phyloP scores from a whole-genome alignment of 1,284 basidiomycete species.

The Porogramme epimiltina region DNA sequence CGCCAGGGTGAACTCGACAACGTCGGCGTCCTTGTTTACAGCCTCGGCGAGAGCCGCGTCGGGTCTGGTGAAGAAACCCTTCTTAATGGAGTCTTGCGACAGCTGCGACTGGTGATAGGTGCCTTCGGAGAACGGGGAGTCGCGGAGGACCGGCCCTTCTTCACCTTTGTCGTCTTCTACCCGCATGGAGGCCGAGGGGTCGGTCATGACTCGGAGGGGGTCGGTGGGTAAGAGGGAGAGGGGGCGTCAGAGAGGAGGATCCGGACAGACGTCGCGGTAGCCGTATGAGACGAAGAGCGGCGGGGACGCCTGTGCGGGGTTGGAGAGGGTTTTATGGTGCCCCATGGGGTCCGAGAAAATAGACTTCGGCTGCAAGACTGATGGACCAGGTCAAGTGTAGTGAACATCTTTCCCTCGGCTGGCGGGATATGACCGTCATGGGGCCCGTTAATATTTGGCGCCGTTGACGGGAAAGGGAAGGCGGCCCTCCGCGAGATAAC shows the following conservation, averaged over 20 bases:
- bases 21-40: conserved; percentile 50
- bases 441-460: too few relatives aligned
- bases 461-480: too few relatives aligned
- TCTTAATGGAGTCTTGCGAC: conserved; percentile 12
- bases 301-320: too few relatives aligned
- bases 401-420: background rate
- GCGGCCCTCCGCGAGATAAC: too few relatives aligned
- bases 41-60: conserved; percentile 46
- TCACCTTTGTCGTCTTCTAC: conserved; percentile 10
- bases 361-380: too few relatives aligned
- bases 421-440: too few relatives aligned
- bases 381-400: background rate
- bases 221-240: background rate
- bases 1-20: conserved; percentile 44
- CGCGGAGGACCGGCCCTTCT: conserved; percentile 6
- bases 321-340: too few relatives aligned
- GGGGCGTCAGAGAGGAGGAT: conserved; percentile 1
- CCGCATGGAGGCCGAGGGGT: conserved; percentile 1
- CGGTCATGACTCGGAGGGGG: background rate
- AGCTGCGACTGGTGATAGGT: conserved; percentile 30
- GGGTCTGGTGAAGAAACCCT: conserved; percentile 49
- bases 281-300: background rate
- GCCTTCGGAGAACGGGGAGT: conserved; percentile 24
- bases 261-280: conserved; percentile 1
- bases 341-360: too few relatives aligned